Evolutionary conservation across 2,329 filamentous ascomycete species (phyloP), one percentile per base, ranked within the genome.

Genomic region (Simplicillium sp.): DNA sequence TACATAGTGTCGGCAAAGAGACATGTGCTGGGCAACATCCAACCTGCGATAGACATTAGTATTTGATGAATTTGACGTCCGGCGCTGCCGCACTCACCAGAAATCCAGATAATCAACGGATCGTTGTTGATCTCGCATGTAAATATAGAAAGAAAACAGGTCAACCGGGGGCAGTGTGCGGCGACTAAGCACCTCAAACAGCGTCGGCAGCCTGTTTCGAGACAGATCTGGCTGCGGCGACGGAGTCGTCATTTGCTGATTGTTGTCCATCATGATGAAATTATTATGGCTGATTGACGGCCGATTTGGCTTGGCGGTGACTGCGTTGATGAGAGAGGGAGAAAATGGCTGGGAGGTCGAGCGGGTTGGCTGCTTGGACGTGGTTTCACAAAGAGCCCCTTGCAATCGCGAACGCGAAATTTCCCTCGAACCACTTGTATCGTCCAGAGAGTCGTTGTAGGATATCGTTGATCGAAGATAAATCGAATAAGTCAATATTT

Each of bases 1-100:
- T 15, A 98, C 92, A 67, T 96, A 98, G 63, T 97, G 88, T 38
- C 94, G 84, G 60, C 87, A 98, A 43, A 98, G 75, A 16, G 90
- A 95, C 83, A 97, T 96, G 66, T 98, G 92, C 60, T 98, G 92
- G 13, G 92, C 90, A 45, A 98, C 92, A 80, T 98, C 92, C 53
- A 98, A 87, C 92, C 90, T 97, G 54, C 9, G 29, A 9, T 17
- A 35, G 18, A 40, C 11, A 44, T 44, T 45, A 45, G 48, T 41
- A 46, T 14, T 12, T 29, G 13, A 25, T 28, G 18, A 15, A 33
- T 18, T 33, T 32, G 6, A 36, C n/a, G 29, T 33, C 38, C 29
- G 3, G 5, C 12, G 6, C 12, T 17, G 32, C 11, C 12, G 12
- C 11, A 36, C 13, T 59, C 70, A 97, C 92, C 94, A 98, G 64